phyloP scores from a whole-genome alignment of 805 yeast species.

The Lipomyces spencermartinsiae region DNA sequence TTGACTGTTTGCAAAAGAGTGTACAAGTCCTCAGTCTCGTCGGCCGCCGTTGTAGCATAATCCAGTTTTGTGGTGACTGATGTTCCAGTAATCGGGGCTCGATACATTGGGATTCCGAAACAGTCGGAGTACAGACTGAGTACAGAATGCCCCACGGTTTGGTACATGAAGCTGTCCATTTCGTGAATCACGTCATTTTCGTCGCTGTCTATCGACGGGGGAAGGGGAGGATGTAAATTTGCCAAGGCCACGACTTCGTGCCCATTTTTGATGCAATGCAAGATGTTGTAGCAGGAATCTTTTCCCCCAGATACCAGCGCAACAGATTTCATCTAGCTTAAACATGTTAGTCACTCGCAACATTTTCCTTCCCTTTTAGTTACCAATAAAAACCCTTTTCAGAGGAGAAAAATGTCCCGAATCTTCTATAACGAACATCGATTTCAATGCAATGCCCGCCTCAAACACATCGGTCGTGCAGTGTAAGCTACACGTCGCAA shows the following conservation, averaged over 20 bases:
- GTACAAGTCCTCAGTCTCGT: constrained; percentile 87
- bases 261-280: constrained; percentile 84
- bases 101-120: constrained; percentile 78
- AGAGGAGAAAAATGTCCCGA: constrained; percentile 31
- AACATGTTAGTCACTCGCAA: constrained; percentile 3
- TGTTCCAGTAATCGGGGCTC: constrained; percentile 66
- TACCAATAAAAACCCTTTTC: background rate
- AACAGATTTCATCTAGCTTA: constrained; percentile 79
- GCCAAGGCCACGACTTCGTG: constrained; percentile 88
- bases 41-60: constrained; percentile 68
- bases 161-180: constrained; percentile 95
- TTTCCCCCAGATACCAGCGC: constrained; percentile 96
- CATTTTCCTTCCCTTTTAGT: background rate
- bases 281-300: constrained; percentile 88
- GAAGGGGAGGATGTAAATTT: constrained; percentile 70
- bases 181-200: constrained; percentile 56
- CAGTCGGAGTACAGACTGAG: constrained; percentile 70
- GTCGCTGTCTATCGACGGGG: constrained; percentile 42
- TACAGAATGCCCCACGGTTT: constrained; percentile 92
- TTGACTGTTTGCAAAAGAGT: constrained; percentile 58
- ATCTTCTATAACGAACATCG: constrained; percentile 32
- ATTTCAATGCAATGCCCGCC: constrained; percentile 21
- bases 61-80: constrained; percentile 72
- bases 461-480: constrained; percentile 30
- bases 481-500: constrained; percentile 14